A percentile compares a stretch with the other conserved stretches of the same genome.
phyloP scores from a whole-genome alignment of 2,329 filamentous ascomycete species.

The Berkeleyomyces basicola region DNA sequence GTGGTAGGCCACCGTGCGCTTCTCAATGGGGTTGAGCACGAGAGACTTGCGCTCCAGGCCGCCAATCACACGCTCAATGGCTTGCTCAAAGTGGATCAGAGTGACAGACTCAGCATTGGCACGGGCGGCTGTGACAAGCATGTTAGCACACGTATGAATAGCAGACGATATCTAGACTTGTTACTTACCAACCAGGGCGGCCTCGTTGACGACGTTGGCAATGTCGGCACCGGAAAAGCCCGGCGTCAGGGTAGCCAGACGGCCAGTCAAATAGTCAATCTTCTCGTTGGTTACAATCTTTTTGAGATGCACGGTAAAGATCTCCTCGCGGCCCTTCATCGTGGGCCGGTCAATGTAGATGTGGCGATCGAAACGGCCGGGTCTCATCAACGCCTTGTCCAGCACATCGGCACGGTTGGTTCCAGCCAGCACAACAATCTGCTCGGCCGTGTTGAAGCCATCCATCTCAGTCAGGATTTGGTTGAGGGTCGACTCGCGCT shows the following conservation, averaged over 20 bases:
- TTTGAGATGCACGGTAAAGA: slow-evolving; percentile 84
- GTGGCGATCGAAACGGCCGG: slow-evolving; percentile 91
- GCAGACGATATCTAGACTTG: not conserved
- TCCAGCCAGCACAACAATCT: slow-evolving; percentile 90
- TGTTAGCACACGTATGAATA: not conserved
- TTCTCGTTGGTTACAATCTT: slow-evolving; percentile 93
- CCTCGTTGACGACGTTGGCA: slow-evolving; percentile 96
- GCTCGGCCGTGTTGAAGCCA: slow-evolving; percentile 91
- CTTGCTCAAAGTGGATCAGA: slow-evolving; percentile 89
- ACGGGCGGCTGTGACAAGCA: slow-evolving; percentile 52
- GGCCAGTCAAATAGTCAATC: slow-evolving; percentile 69
- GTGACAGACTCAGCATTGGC: slow-evolving; percentile 62
- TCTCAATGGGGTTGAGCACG: slow-evolving; percentile 83
- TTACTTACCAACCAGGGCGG: slow-evolving; percentile 74
- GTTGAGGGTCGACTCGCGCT: slow-evolving; percentile 91
- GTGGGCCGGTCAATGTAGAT: slow-evolving; percentile 90
- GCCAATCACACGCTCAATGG: slow-evolving; percentile 92
- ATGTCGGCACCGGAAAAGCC: slow-evolving; percentile 97
- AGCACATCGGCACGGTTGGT: slow-evolving; percentile 91
- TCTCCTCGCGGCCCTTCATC: slow-evolving; percentile 91
- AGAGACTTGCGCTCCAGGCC: slow-evolving; percentile 95
- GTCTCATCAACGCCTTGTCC: slow-evolving; percentile 90
- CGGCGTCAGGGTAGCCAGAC: slow-evolving; percentile 80
- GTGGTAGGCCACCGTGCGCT: slow-evolving; percentile 92
- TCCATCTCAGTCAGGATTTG: slow-evolving; percentile 99